phyloP scores from a whole-genome alignment of 441 rosid genomes.

The Flueggea neowawraea region DNA sequence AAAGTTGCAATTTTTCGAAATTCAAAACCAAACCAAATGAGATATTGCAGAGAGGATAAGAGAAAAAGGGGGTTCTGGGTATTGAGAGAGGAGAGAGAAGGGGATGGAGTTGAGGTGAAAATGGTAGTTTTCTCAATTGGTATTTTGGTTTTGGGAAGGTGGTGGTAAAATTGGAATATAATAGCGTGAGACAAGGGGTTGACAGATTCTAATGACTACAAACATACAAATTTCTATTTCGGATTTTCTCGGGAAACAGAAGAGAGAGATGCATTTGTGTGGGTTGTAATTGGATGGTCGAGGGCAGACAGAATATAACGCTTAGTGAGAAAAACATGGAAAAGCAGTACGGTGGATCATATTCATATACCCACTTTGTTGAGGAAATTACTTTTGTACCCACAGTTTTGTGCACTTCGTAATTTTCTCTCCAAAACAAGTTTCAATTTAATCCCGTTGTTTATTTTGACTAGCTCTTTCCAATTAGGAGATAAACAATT shows the following conservation, averaged over 20 bases:
- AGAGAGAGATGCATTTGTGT: too few relatives aligned
- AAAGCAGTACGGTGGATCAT: neutral
- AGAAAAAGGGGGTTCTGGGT: neutral
- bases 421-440: too few relatives aligned
- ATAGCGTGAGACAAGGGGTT: conserved; percentile 40
- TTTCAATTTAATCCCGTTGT: too few relatives aligned
- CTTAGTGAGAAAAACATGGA: conserved; percentile 21
- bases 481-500: too few relatives aligned
- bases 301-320: neutral
- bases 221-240: neutral
- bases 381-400: too few relatives aligned
- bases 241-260: too few relatives aligned
- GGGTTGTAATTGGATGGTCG: neutral
- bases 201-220: conserved; percentile 28
- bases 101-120: neutral
- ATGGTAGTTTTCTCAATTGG: neutral
- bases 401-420: too few relatives aligned
- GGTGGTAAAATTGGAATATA: neutral
- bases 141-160: neutral
- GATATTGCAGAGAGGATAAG: neutral
- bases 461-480: too few relatives aligned
- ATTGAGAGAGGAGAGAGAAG: neutral
- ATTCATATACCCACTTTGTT: too few relatives aligned
- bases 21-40: neutral
- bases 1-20: too few relatives aligned